Evolutionary conservation across 2,329 filamentous ascomycete species (phyloP), one percentile per base, ranked within the genome.

Genomic region (Alternaria gaisen): DNA sequence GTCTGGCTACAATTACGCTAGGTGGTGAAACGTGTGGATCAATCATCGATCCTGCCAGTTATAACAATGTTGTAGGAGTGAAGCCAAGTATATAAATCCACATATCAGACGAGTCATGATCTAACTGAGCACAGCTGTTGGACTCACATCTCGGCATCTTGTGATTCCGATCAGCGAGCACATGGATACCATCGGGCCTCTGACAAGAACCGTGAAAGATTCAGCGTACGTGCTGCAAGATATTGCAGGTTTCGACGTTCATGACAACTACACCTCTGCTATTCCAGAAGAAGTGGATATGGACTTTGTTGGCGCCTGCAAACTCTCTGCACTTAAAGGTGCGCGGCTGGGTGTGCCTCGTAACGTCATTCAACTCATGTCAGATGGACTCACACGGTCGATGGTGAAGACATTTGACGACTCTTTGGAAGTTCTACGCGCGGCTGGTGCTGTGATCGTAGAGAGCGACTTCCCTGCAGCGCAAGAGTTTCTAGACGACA

Each of bases 401-500:
- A 80, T 83, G 7, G 83, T 93, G 4, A 74, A 85, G 2, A 58
- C 68, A 1, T 70, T 82, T 26, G 70, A 92, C 10, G 70, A 80
- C 0, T 58, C 68, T 2, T 70, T 82, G 24, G 69, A 92, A 11
- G 71, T 80, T 0, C 71, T 87, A 24, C 85, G 93, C 36, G 74
- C 75, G 0, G 87, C 87, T 0, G 90, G 91, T 1, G 90, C 89
- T 0, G 89, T 83, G 1, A 83, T 93, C 41, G 80, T 92, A 70
- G 76, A 88, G 70, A 85, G 80, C 0, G 86, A 91, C 24, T 86
- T 85, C 32, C 88, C 87, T 0, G 75, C 85, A 50, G 88, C 89
- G n/a, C 93, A 90, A 90, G 83, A 93, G 75, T 93, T 91, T 85
- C 89, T 91, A 69, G 90, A 87, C 64, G 89, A 90, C 6, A 83